Evolutionary conservation across 352 stramenopile species (phyloP), one percentile per base, ranked within the genome.

Genomic region (Phytophthora fragariae): DNA sequence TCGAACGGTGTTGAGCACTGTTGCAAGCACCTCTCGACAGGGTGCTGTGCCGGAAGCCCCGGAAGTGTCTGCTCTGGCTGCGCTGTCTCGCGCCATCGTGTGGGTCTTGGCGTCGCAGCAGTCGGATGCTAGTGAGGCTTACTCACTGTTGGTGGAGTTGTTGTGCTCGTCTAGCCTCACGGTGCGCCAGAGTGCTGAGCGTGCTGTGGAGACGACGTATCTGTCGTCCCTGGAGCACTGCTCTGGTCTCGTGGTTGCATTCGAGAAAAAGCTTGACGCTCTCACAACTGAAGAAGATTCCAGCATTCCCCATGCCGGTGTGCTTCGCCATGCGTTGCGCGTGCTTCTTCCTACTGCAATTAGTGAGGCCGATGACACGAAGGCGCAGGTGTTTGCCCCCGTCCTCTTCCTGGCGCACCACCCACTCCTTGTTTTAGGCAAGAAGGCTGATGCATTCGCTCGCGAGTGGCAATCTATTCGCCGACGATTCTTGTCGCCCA

Each of bases 41-140:
- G 10, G 8, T 3, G 21, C 52, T n/a, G 67, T 74, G 9, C 46
- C 46, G 11, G 80, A 91, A 47, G 80, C 73, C 2, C 81, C 85
- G 0, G 90, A 95, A 52, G 79, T 91, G 31, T 87, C 87, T 10
- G 88, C 86, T 4, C 63, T 95, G 6, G 68, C 76, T 27, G 75
- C 79, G 17, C 69, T 95, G 44, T 69, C 88, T 27, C 67, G 63
- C 10, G 75, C 88, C 39, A 70, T 95, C 12, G 76, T 83, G 58
- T 95, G 88, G 88, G 88, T 93, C 39, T 76, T 95, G 12, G 79
- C 83, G 41, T 93, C 85, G 5, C 74, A 91, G 54, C 85, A 93
- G 49, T 56, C 77, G 21, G 72, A 92, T 52, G 68, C 77, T 8
- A 78, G 57, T 7, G 77, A 78, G 41, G 79, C 82, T 19, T 92